Evolutionary conservation across 2,329 filamentous ascomycete genomes (phyloP).

Genomic region (Pestalotiopsis sp.): DNA sequence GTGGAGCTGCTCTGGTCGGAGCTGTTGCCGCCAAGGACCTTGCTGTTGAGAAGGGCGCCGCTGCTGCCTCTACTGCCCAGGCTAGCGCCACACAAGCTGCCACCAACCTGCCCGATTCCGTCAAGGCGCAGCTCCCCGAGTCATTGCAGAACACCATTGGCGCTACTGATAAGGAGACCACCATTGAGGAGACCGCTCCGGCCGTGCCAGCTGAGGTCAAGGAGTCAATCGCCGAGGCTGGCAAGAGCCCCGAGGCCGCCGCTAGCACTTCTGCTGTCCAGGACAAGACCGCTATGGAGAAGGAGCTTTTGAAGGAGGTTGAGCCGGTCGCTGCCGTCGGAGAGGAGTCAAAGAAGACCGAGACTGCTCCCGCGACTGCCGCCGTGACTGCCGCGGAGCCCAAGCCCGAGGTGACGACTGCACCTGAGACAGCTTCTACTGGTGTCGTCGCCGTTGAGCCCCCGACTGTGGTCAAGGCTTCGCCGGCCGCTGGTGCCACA

Average conservation of each 20-base stretch:
- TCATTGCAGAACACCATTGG: constrained; percentile 52
- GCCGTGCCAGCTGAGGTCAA: constrained; percentile 60
- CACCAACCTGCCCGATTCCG: constrained; percentile 54
- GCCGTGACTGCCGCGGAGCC: constrained; percentile 21
- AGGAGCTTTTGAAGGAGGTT: constrained; percentile 71
- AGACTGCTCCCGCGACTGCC: constrained; percentile 20
- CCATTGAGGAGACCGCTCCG: constrained; percentile 47
- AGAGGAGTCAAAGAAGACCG: constrained; percentile 25
- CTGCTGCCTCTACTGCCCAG: constrained; percentile 36
- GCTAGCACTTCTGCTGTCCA: constrained; percentile 68
- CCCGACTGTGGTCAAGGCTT: background rate
- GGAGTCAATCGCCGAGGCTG: constrained; percentile 60
- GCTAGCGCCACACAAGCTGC: constrained; percentile 27
- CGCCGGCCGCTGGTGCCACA: background rate
- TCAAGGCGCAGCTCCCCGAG: constrained; percentile 54
- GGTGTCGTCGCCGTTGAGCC: constrained; percentile 21
- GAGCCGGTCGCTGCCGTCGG: constrained; percentile 41
- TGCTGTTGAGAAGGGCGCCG: constrained; percentile 41
- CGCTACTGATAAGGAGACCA: constrained; percentile 43
- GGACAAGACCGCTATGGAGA: constrained; percentile 76
- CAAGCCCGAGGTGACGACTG: background rate
- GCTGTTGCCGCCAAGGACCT: constrained; percentile 43
- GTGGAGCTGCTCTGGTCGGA: constrained; percentile 35
- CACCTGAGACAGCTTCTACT: constrained; percentile 6
- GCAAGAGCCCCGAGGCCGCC: constrained; percentile 70